These are phyloP conservation scores for Allium sativum DNA, from an alignment of 106 monocot species.

Conservation along the genomic window DNA sequence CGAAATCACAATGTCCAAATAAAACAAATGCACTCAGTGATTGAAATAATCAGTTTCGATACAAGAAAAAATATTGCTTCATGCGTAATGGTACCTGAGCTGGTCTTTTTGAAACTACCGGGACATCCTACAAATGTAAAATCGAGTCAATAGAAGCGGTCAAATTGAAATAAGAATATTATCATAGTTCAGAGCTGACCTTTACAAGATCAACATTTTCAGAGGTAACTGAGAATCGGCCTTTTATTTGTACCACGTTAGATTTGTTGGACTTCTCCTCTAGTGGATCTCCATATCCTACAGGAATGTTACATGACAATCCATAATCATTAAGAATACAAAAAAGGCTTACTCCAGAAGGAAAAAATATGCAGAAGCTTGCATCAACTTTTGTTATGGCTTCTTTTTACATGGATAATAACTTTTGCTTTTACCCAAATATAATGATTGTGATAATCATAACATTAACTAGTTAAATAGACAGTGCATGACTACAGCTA, in stretches of 20 bases:
- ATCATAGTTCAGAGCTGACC: conserved; percentile 17
- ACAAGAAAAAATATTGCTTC: neutral
- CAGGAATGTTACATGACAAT: neutral
- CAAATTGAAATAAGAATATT: conserved; percentile 2
- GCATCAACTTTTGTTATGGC: too few species aligned
- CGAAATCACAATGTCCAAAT: conserved; percentile 4
- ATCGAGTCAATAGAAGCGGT: neutral
- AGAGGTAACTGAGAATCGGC: conserved; percentile 96
- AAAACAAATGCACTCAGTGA: conserved; percentile 1
- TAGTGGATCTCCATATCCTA: conserved; percentile 60
- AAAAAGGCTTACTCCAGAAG: neutral
- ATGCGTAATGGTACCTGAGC: conserved; percentile 12
- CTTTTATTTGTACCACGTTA: conserved; percentile 88
- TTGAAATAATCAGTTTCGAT: neutral
- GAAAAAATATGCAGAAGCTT: too few species aligned
- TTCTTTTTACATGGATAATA: neutral
- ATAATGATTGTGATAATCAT: too few species aligned
- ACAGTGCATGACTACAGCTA: too few species aligned
- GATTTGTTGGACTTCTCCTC: conserved; percentile 57
- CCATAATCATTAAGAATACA: neutral
- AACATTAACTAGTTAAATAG: too few species aligned
- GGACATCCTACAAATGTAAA: conserved; percentile 44
- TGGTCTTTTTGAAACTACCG: conserved; percentile 46
- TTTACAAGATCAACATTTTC: conserved; percentile 97
- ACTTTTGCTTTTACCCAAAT: too few species aligned